Conservation (phyloP, 2,329 filamentous ascomycete genomes). For the Lachnellula arida region DNA sequence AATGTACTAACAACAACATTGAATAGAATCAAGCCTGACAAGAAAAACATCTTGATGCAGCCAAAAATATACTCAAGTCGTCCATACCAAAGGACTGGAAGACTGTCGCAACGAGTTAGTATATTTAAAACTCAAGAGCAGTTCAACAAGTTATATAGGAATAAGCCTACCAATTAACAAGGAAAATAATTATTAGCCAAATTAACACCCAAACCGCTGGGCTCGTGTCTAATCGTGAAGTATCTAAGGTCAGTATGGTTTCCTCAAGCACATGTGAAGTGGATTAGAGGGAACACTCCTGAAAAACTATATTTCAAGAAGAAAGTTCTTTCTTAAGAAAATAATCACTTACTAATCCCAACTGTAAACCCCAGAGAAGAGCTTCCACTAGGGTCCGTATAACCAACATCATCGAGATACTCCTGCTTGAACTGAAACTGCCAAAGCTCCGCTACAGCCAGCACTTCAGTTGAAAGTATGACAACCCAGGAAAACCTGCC, state of each 20-base stretch:
- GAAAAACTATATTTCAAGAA: too few species aligned
- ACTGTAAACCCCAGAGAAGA: slow-evolving; percentile 28
- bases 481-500: slow-evolving; percentile 32
- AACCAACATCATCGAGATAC: slow-evolving; percentile 30
- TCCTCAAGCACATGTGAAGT: too few species aligned
- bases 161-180: slow-evolving; percentile 27
- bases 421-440: slow-evolving; percentile 35
- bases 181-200: slow-evolving; percentile 30
- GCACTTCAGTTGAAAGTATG: slow-evolving; percentile 34
- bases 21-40: slow-evolving; percentile 51
- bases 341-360: background rate
- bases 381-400: slow-evolving; percentile 24
- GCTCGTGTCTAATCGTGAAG: slow-evolving; percentile 17
- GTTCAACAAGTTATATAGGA: too few species aligned
- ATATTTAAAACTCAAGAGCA: too few species aligned
- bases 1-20: slow-evolving; percentile 37
- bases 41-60: slow-evolving; percentile 55
- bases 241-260: too few species aligned
- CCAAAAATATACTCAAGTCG: slow-evolving; percentile 61
- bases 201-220: slow-evolving; percentile 37
- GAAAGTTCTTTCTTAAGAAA: too few species aligned
- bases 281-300: too few species aligned
- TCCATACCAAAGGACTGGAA: slow-evolving; percentile 43
- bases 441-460: slow-evolving; percentile 38
- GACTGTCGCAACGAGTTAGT: slow-evolving; percentile 5